Base-by-base conservation (phyloP, 106 monocot genomes). In the Narthecium ossifragum region DNA sequence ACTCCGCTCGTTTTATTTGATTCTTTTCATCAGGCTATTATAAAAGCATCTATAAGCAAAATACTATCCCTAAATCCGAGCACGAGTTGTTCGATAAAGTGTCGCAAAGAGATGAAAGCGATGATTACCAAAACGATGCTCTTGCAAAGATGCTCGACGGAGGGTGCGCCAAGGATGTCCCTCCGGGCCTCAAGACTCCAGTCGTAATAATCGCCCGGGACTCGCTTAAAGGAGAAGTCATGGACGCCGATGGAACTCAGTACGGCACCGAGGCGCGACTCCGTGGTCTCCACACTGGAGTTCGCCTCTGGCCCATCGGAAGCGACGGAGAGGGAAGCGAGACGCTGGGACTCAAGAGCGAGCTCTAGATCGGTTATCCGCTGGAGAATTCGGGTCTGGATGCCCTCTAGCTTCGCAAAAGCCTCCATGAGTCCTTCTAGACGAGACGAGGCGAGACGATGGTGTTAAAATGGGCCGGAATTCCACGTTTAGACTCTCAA, bases 101-200 rank as follows among this genome's bases (percentile, higher is more conserved):
- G 77, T 30, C 53, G 4, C 23, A 14, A 3, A 30, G 49, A 59
- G 43, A 62, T 6, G 12, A 14, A 29, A 30, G 49, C 53, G 43
- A 62, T 6, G 12, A 14, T 25, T 72, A 86, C 86, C 78, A 86
- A 17, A 11, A 86, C 86, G 39, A 86, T 86, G 78, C 78, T 78
- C 71, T 86, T 86, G 81, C 86, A 86, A 22, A 86, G 81, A 46
- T 86, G 81, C 24, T 78, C 55, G 33, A 78, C 64, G 12, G 81
- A 78, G 18, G 52, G 55, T 31, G 86, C 86, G 6, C 68, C 71
- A 15, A 86, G 62, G 43, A 86, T 68, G 4, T 74, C 67, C 30
- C 68, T 68, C 48, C 86, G 47, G 24, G 46, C 66, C 60, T 81
- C 81, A 30, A 86, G 64, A 43, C 57, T 27, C 28, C 58, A 52